Base-by-base conservation (phyloP, 2,329 filamentous ascomycete species). In the Colletotrichum neosansevieriae region DNA sequence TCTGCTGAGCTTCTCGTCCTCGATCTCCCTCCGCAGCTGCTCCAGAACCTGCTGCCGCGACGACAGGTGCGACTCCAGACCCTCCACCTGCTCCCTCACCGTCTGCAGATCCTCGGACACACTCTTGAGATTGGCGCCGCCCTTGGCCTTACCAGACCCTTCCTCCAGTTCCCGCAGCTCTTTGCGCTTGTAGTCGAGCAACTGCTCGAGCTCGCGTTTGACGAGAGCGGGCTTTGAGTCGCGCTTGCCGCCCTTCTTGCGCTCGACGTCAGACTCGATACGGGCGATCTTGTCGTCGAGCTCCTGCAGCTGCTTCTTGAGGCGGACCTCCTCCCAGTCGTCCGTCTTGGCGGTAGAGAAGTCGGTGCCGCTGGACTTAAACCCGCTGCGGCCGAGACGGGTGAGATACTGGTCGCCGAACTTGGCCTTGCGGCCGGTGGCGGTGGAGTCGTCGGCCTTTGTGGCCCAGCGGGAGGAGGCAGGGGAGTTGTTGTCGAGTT, bases 381-480 rank as follows among this genome's bases (percentile, higher is more conserved):
- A 95, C 67, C 88, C 91, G 73, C 91, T 90, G 75, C 94, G 92
- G 59, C 96, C 96, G 44, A 99, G 86, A 12, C 96, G 91, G 70
- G 93, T 97, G 65, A 99, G 88, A 80, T 98, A 99, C 71, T 97
- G 93, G 79, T 99, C 96, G 72, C 96, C 96, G 76, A 99, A 99
- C 82, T 97, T 98, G 74, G 94, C 92, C 82, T 99, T 99, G 76
- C 93, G 92, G 66, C 95, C 94, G 0, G 94, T 96, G 40, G 88
- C 82, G 0, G 95, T 98, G 72, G 88, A 88, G 58, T 97, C 93
- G 76, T 94, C 92, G 54, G 91, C 88, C 71, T 91, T 89, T 70
- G 89, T 87, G 2, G 92, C 94, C 92, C 94, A 97, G 74, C 91
- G 89, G 70, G 92, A 92, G 2, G 84, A 82, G n/a, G 84, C 81